phyloP scores from a whole-genome alignment of 345 rosid species.

The Hibiscus mutabilis region DNA sequence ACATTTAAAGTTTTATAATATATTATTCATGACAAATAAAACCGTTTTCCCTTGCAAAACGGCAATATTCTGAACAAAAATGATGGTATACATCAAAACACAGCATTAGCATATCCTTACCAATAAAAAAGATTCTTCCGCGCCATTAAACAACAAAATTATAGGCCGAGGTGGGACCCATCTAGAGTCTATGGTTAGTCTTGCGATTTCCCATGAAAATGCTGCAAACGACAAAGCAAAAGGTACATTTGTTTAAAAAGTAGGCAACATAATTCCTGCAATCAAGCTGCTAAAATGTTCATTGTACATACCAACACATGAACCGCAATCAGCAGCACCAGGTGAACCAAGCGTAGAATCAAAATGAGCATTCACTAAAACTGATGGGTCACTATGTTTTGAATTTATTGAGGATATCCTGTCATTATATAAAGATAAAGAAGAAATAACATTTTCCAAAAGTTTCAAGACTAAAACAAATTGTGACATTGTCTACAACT shows the following conservation, averaged over 20 bases:
- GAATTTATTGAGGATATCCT: constrained; percentile 78
- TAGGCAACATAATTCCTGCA: neutral
- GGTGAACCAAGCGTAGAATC: constrained; percentile 89
- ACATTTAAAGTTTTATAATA: too few species aligned
- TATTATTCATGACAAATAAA: too few species aligned
- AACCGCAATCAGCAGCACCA: constrained; percentile 96
- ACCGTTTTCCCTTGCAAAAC: too few species aligned
- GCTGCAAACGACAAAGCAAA: constrained; percentile 40
- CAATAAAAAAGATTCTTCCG: constrained; percentile 88
- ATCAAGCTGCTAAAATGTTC: constrained; percentile 1
- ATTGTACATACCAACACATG: constrained; percentile 75
- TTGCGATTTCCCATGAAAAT: constrained; percentile 78
- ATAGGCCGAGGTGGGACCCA: constrained; percentile 89
- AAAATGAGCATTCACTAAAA: constrained; percentile 89
- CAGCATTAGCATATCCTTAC: constrained; percentile 24
- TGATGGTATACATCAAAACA: neutral
- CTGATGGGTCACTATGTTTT: constrained; percentile 61
- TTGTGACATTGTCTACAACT: neutral
- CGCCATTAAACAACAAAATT: constrained; percentile 90
- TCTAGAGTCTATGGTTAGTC: constrained; percentile 69
- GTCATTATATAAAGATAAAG: constrained; percentile 22
- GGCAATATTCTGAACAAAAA: too few species aligned
- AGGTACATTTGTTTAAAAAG: neutral
- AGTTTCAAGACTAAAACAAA: neutral
- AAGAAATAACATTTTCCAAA: neutral